These are phyloP conservation scores for Botrytis pseudocinerea DNA, from an alignment of 2,329 filamentous ascomycete genomes.

Conservation along the genomic window DNA sequence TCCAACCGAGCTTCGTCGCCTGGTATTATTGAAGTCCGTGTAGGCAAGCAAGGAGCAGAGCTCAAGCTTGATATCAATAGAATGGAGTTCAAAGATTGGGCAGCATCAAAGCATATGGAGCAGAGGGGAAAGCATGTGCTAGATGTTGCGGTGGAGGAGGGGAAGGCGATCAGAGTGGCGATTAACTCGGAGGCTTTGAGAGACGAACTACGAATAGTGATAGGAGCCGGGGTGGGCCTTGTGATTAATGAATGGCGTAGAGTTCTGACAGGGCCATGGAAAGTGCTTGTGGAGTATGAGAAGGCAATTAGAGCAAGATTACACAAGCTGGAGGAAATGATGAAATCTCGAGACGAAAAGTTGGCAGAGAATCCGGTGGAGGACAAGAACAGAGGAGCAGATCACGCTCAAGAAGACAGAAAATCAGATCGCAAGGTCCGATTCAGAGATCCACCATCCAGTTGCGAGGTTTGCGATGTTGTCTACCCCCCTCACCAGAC, in stretches of 20 bases:
- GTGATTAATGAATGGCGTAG: not conserved
- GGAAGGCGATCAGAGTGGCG: not conserved
- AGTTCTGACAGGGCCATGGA: slow-evolving; percentile 14
- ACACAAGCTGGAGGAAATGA: slow-evolving; percentile 1
- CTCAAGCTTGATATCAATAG: slow-evolving; percentile 13
- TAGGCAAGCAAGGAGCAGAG: not conserved
- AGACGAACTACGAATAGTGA: not conserved
- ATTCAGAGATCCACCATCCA: not conserved
- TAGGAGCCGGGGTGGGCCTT: not conserved
- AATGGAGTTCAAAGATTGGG: slow-evolving; percentile 1
- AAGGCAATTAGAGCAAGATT: not conserved
- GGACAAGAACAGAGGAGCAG: not conserved
- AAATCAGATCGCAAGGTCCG: not conserved
- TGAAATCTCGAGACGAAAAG: not conserved
- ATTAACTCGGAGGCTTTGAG: slow-evolving; percentile 14
- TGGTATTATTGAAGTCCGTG: not conserved
- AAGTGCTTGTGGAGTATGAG: slow-evolving; percentile 10
- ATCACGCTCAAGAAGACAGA: too few relatives aligned
- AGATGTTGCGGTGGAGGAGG: slow-evolving; percentile 15
- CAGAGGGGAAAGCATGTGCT: slow-evolving; percentile 17
- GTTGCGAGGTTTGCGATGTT: slow-evolving; percentile 13
- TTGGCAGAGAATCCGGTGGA: not conserved
- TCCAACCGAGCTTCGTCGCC: not conserved
- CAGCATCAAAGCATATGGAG: not conserved
- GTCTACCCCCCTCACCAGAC: not conserved